Base-by-base conservation (phyloP, 768 basidiomycete genomes). In the Auriculariales sp. region DNA sequence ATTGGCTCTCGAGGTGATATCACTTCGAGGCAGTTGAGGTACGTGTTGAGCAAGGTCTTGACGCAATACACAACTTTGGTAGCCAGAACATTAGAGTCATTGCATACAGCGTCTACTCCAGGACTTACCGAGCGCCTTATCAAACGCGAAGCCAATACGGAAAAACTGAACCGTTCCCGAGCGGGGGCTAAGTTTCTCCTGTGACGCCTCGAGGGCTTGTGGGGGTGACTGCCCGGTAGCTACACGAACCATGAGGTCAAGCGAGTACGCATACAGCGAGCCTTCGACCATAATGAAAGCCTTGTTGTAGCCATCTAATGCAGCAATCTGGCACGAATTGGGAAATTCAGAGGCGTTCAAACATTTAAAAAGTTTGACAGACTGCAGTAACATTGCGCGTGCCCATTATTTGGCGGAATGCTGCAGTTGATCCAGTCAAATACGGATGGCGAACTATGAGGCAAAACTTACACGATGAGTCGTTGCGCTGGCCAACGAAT, bases 221-320 rank as follows among this genome's bases (percentile, higher is more conserved):
- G 63, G 55, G 12, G 75, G 66, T 0, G 71, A 61, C 51, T 75
- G 64, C 2, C 73, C 77, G 27, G 71, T 64, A 6, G 72, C 74
- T 10, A 81, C 71, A 22, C 77, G 75, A 0, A 74, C 77, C 35
- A 89, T 63, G n/a, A 79, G 60, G 51, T 86, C 83, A 7, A 89
- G 68, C 0, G 83, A 80, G 58, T 84, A 90, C 0, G 82, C 72
- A 19, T 74, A 54, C 3, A 91, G 63, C 1, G 70, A 68, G 9
- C 62, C 64, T 47, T 83, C 79, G 12, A 70, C 67, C 32, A 82
- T 78, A 2, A 90, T 68, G 32, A 90, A 61, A 49, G 91, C 71
- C 56, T 77, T 81, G 60, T 83, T 79, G 60, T 75, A 79, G 0
- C 68, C 62, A 28, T 67, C 75, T 15, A 89, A 61, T 0, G 77